Evolutionary conservation across 352 stramenopile species (phyloP), one percentile per base, ranked within the genome.

Genomic region (Phytophthora meadii): DNA sequence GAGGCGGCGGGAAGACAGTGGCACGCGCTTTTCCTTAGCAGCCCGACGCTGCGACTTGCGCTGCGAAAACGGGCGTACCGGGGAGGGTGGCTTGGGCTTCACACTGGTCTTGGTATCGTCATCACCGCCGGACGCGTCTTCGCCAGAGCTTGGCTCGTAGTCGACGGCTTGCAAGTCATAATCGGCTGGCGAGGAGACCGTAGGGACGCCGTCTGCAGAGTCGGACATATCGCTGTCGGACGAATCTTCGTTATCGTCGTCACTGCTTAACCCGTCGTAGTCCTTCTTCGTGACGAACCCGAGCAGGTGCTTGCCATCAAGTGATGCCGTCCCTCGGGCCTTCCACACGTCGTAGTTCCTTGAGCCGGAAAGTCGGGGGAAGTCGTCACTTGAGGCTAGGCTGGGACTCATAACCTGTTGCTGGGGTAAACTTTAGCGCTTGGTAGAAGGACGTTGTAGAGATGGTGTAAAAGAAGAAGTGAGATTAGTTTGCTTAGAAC

Each of bases 371-470:
- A 63, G 54, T n/a, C 36, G 24, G 6, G 54, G 42, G 44, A 63
- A 63, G 2, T 63, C 54, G 44, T 54, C 44, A 46, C 24, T 54
- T 9, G 54, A 62, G 54, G 44, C 32, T 48, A 49, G 44, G 25
- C 22, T 63, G 42, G 45, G 36, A 34, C 54, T 54, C 54, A 63
- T 63, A 41, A 54, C 48, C 42, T 63, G 37, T 63, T 22, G 19
- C 19, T 19, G 19, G 19, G 19, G 19, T 19, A 19, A 1, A 19
- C 19, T 19, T 19, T 19, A 19, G 19, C 19, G 19, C 19, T 19
- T 19, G 19, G 19, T 19, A 19, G 19, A 19, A 19, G 19, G 19
- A 19, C 19, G 19, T 19, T 19, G 19, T 19, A 19, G 19, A 19
- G 19, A 19, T 19, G 19, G 0, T 19, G 19, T 19, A 19, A 19